Base-by-base conservation (phyloP, 139 green algal species). In the Chlamydomonas sphaeroides region DNA sequence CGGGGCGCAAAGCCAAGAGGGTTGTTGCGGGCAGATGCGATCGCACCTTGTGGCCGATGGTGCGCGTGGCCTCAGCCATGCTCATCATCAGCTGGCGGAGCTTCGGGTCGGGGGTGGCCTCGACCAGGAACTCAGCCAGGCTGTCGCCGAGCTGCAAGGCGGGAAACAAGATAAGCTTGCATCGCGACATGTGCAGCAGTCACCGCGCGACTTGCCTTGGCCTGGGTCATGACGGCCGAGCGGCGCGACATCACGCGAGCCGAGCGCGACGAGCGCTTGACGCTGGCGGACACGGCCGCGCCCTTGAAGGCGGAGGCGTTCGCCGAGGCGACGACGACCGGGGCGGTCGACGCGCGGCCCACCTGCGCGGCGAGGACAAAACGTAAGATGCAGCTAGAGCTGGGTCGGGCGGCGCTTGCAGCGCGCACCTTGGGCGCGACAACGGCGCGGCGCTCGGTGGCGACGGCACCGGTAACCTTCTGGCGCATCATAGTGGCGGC, bases 31-130 rank as follows among this genome's bases (percentile, higher is more conserved):
- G n/a, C n/a, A n/a, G 62, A n/a, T n/a, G 15, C 17, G 17, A 49
- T 14, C 15, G 21, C 51, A 96, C 95, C 95, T 98, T 98, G 94
- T 95, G 95, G 18, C 94, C 94, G 78, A 98, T 98, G 86, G 96
- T 98, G 78, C 96, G 89, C 48, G 95, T 91, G 80, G 93, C 94
- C 92, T 98, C 96, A 41, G 87, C 91, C 94, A 98, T 93, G 91
- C 85, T 93, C 91, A 97, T 96, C 92, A 98, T 94, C 49, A 98
- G 84, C 90, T 96, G 92, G 77, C 96, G 92, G 77, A 98, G 94
- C 90, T 97, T 97, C 51, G 88, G 61, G 84, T 98, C 95, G 30
- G 74, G n/a, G 56, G 95, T 97, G 62, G 90, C 90, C 75, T 95
- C 90, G 15, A 97, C 78, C 78, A 98, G 91, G 88, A 98, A 98